phyloP scores from a whole-genome alignment of 108 stramenopile species.

The Discostella pseudostelligera region DNA sequence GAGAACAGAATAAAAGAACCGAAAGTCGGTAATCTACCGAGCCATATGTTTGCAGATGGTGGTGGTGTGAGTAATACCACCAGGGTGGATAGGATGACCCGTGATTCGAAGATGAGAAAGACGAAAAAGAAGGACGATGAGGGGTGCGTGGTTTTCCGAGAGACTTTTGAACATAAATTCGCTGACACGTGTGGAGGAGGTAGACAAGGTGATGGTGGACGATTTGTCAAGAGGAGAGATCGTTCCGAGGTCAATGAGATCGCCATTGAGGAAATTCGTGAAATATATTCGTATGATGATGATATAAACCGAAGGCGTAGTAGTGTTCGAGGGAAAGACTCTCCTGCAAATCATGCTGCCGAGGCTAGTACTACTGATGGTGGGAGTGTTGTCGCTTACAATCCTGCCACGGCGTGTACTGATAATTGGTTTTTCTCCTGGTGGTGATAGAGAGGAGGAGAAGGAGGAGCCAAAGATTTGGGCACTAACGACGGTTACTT shows the following conservation, averaged over 20 bases:
- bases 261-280: background rate
- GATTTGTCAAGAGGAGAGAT: too few relatives aligned
- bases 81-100: background rate
- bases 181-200: background rate
- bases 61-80: too few relatives aligned
- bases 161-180: background rate
- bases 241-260: background rate
- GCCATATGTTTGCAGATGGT: too few relatives aligned
- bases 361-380: background rate
- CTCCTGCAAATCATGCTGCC: background rate
- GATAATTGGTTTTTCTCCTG: too few relatives aligned
- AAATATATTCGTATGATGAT: background rate
- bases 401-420: too few relatives aligned
- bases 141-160: background rate
- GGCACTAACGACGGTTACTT: too few relatives aligned
- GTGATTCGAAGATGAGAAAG: background rate
- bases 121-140: background rate
- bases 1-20: too few relatives aligned
- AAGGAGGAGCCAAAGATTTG: too few relatives aligned
- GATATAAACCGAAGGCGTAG: background rate
- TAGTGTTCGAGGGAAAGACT: background rate
- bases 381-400: too few relatives aligned
- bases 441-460: too few relatives aligned
- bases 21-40: too few relatives aligned
- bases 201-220: background rate